phyloP scores from a whole-genome alignment of 2,329 filamentous ascomycete genomes.

The Pleurostoma richardsiae region DNA sequence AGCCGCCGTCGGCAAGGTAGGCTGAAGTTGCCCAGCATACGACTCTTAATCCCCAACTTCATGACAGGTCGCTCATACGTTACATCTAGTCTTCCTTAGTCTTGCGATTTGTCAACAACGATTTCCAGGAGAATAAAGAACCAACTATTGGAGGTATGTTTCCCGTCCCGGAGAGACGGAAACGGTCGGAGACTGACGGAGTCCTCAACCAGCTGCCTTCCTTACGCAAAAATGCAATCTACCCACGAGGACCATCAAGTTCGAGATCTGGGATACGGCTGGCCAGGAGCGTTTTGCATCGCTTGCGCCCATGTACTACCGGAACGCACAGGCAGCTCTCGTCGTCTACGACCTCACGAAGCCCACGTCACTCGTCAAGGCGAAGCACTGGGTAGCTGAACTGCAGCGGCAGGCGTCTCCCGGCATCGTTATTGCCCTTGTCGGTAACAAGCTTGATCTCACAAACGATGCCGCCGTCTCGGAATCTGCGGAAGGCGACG shows the following conservation, averaged over 20 bases:
- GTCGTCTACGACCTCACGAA: conserved; percentile 99
- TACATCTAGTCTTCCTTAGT: conserved; percentile 79
- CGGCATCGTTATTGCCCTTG: conserved; percentile 93
- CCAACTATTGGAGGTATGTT: conserved; percentile 74
- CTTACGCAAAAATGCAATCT: conserved; percentile 98
- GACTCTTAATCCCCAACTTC: neutral
- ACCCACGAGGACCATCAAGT: conserved; percentile 85
- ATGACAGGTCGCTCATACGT: no score
- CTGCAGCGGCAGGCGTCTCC: conserved; percentile 93
- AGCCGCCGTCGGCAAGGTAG: conserved; percentile 96
- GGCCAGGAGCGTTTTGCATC: conserved; percentile 97
- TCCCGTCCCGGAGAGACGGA: conserved; percentile 40
- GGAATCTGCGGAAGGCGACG: conserved; percentile 45
- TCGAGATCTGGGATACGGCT: conserved; percentile 97
- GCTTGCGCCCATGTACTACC: conserved; percentile 98
- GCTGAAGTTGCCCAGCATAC: conserved; percentile 7
- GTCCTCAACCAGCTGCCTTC: conserved; percentile 68
- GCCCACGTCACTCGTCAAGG: conserved; percentile 89
- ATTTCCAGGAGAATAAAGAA: conserved; percentile 99
- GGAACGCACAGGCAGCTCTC: conserved; percentile 94
- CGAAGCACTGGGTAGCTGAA: conserved; percentile 98
- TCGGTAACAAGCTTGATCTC: conserved; percentile 95
- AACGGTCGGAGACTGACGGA: no score
- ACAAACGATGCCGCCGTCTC: conserved; percentile 53
- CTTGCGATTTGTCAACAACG: conserved; percentile 97